Percentiles rank a stretch among this genome's conserved stretches.
Evolutionary conservation across 306 rosid species (phyloP).

Genomic region (Pachyrhizus erosus): DNA sequence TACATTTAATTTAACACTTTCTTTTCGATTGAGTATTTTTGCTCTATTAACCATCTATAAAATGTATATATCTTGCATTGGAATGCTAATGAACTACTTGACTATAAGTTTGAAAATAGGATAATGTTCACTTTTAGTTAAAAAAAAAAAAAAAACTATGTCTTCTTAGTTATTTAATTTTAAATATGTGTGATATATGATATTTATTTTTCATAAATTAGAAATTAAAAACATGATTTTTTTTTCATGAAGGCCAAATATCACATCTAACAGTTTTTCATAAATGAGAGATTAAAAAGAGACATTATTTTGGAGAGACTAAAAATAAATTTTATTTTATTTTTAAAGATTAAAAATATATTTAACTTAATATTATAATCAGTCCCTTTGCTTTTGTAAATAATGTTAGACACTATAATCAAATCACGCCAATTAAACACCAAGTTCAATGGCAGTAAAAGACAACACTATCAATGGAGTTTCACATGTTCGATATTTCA

Average conservation of each 20-base stretch:
- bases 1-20: not conserved
- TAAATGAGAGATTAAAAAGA: not conserved
- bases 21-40: not conserved
- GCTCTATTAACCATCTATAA: not conserved
- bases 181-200: too few species aligned
- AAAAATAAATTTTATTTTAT: not conserved
- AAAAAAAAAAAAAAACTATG: too few species aligned
- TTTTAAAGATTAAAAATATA: not conserved
- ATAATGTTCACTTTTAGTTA: too few species aligned
- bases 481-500: not conserved
- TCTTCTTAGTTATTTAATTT: too few species aligned
- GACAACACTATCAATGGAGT: slow-evolving; percentile 8
- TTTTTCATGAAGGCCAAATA: not conserved
- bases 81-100: not conserved
- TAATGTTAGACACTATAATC: too few species aligned
- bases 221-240: too few species aligned
- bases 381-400: too few species aligned
- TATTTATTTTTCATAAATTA: too few species aligned
- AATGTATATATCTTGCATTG: slow-evolving; percentile 13
- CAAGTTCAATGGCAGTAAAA: not conserved
- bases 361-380: too few species aligned
- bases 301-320: not conserved
- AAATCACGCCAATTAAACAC: not conserved
- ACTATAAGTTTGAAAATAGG: not conserved
- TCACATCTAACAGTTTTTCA: not conserved